Percentiles rank a stretch among this genome's conserved stretches.
Evolutionary conservation across 305 asterid genomes (phyloP).

Genomic region (Ajuga reptans): DNA sequence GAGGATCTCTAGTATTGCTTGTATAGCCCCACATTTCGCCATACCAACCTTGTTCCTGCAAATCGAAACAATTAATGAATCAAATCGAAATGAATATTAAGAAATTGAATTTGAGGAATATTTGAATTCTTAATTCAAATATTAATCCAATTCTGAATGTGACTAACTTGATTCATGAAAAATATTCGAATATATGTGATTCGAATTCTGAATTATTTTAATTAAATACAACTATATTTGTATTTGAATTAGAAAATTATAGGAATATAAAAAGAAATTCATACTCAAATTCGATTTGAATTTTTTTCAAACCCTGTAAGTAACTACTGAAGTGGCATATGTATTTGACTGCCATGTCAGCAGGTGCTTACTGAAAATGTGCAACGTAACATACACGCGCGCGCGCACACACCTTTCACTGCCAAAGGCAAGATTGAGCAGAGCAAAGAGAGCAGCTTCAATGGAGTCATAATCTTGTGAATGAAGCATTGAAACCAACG

Average conservation of each 20-base stretch:
- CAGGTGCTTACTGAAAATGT: not conserved
- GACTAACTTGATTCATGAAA: too few species aligned
- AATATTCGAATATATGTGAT: too few species aligned
- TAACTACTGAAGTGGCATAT: too few species aligned
- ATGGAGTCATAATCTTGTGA: slow-evolving; percentile 41
- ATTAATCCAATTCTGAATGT: too few species aligned
- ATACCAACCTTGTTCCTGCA: slow-evolving; percentile 57
- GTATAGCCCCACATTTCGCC: slow-evolving; percentile 52
- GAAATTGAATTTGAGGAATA: too few species aligned
- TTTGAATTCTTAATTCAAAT: too few species aligned
- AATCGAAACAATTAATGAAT: not conserved
- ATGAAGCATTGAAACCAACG: slow-evolving; percentile 55
- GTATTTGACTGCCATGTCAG: not conserved
- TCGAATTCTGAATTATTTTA: too few species aligned
- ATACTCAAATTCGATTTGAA: too few species aligned
- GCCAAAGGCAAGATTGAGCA: slow-evolving; percentile 57
- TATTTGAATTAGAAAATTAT: too few species aligned
- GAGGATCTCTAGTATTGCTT: slow-evolving; percentile 41
- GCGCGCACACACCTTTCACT: slow-evolving; percentile 49
- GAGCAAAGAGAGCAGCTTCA: slow-evolving; percentile 65
- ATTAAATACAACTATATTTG: too few species aligned
- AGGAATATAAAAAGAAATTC: too few species aligned
- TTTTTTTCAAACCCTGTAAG: not conserved
- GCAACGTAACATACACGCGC: not conserved
- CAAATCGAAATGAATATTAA: too few species aligned